These are phyloP conservation scores for Mycosarcoma maydis DNA, from an alignment of 1,284 basidiomycete genomes.

Conservation along the genomic window DNA sequence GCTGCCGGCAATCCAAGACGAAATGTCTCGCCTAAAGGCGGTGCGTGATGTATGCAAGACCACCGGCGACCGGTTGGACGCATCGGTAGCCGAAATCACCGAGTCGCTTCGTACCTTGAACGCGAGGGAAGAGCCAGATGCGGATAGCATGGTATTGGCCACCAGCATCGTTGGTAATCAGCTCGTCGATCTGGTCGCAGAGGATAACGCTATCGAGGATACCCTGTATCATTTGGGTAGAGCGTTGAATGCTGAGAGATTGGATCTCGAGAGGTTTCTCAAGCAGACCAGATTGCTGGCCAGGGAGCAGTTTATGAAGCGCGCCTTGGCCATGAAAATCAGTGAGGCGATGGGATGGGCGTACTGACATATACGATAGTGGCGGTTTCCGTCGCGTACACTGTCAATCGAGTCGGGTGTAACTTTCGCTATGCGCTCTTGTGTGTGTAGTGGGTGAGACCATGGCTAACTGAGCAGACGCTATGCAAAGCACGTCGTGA, in stretches of 20 bases:
- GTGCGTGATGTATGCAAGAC: slow-evolving; percentile 89
- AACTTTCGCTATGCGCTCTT: no score
- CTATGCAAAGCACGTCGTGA: no score
- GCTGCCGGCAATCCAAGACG: slow-evolving; percentile 90
- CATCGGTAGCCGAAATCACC: slow-evolving; percentile 75
- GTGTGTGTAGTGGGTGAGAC: no score
- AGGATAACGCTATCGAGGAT: slow-evolving; percentile 97
- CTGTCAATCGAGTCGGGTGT: no score
- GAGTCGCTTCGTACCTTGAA: slow-evolving; percentile 73
- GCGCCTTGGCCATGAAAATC: slow-evolving; percentile 62
- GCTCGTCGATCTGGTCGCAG: slow-evolving; percentile 92
- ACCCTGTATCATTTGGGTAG: slow-evolving; percentile 96
- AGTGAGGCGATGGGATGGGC: slow-evolving; percentile 56
- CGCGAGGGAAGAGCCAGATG: slow-evolving; percentile 38
- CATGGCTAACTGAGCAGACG: no score
- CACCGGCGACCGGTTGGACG: slow-evolving; percentile 76
- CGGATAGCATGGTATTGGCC: slow-evolving; percentile 54
- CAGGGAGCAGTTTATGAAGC: slow-evolving; percentile 63
- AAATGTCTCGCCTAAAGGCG: slow-evolving; percentile 91
- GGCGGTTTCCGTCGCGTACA: no score
- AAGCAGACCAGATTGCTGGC: slow-evolving; percentile 64
- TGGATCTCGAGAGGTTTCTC: slow-evolving; percentile 61
- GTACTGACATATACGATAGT: neutral
- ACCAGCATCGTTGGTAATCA: slow-evolving; percentile 64
- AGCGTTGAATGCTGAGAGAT: slow-evolving; percentile 82